A percentile compares a stretch with the other conserved stretches of the same genome.
phyloP scores from a whole-genome alignment of 345 rosid species.

The Streptanthus diversifolius region DNA sequence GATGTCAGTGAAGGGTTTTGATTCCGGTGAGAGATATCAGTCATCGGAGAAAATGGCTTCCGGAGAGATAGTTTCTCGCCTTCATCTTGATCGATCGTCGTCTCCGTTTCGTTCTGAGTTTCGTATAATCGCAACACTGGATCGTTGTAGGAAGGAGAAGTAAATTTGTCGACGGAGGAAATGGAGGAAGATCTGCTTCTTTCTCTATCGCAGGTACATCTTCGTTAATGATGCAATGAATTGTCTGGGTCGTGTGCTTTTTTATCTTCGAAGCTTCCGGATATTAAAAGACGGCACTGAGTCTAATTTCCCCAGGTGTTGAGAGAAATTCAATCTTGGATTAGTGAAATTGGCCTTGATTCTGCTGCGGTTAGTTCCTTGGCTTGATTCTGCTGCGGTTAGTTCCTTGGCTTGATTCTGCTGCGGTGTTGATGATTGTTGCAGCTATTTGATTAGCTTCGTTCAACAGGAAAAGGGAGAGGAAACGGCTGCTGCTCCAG shows the following conservation, averaged over 20 bases:
- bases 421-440: conserved; percentile 2
- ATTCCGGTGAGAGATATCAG: conserved; percentile 1
- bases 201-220: conserved; percentile 54
- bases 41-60: conserved; percentile 36
- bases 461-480: conserved; percentile 29
- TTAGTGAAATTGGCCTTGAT: conserved; percentile 26
- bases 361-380: not conserved
- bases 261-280: not conserved
- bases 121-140: conserved; percentile 2
- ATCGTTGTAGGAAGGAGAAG: conserved; percentile 34
- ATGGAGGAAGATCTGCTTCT: conserved; percentile 48
- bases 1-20: not conserved
- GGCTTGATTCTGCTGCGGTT: not conserved
- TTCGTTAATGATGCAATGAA: not conserved
- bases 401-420: not conserved
- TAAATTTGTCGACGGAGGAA: conserved; percentile 30
- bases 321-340: conserved; percentile 51
- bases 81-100: conserved; percentile 47
- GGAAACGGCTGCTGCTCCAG: conserved; percentile 4
- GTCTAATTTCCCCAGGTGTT: conserved; percentile 32
- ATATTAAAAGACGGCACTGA: too few relatives aligned
- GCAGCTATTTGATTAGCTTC: conserved; percentile 15
- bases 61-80: conserved; percentile 28
- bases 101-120: not conserved
- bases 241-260: not conserved